Evolutionary conservation across 208 protist species (phyloP).

Genomic region (Crithidia bombi): DNA sequence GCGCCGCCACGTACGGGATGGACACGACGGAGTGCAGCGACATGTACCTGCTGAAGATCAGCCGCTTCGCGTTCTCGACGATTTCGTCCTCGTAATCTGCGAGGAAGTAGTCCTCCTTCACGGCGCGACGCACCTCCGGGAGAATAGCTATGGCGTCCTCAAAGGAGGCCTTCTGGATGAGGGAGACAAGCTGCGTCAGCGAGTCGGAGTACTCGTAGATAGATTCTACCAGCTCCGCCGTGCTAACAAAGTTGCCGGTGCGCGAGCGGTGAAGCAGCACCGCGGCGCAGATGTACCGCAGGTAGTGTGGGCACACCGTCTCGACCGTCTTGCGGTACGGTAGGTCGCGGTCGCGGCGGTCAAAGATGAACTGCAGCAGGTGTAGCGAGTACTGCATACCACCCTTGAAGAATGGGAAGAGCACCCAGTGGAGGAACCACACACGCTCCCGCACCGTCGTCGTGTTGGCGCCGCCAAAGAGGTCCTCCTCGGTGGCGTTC

Average conservation of each 20-base stretch:
- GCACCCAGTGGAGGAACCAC: conserved; percentile 92
- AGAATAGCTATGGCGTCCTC: conserved; percentile 82
- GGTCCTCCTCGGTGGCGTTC: conserved; percentile 73
- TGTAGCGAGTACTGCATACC: conserved; percentile 79
- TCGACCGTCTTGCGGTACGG: conserved; percentile 86
- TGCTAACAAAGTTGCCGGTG: conserved; percentile 66
- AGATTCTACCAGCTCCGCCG: conserved; percentile 65
- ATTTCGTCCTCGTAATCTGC: conserved; percentile 69
- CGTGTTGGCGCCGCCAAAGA: conserved; percentile 58
- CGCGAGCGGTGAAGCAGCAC: conserved; percentile 82
- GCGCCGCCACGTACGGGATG: conserved; percentile 85
- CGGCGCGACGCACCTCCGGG: conserved; percentile 61
- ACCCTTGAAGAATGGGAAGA: conserved; percentile 94
- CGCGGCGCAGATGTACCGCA: conserved; percentile 91
- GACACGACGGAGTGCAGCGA: conserved; percentile 84
- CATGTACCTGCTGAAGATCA: conserved; percentile 91
- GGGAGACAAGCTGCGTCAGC: conserved; percentile 78
- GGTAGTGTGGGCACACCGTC: conserved; percentile 89
- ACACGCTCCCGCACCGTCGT: conserved; percentile 77
- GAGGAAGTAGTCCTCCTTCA: conserved; percentile 88
- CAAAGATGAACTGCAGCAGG: conserved; percentile 86
- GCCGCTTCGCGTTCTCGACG: conserved; percentile 72
- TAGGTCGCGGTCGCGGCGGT: conserved; percentile 58
- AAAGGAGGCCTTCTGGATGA: conserved; percentile 76
- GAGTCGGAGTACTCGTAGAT: conserved; percentile 91